These are phyloP conservation scores for Pythium rhizo-oryzae DNA, from an alignment of 352 stramenopile species.

Conservation along the genomic window DNA sequence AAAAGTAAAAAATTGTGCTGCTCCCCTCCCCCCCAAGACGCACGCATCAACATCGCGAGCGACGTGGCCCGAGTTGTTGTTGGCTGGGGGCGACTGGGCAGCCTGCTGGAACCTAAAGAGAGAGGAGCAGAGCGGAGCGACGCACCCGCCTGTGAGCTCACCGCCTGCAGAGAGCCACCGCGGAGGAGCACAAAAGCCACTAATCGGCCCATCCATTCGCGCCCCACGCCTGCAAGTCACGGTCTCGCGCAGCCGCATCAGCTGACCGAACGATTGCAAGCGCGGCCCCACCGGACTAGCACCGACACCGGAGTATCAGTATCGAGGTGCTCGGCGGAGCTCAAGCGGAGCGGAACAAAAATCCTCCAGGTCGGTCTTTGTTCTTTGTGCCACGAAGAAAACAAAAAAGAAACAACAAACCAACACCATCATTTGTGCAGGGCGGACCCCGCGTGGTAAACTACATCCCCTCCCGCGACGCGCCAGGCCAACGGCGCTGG, in stretches of 20 bases:
- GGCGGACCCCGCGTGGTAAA: not conserved
- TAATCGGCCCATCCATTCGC: not conserved
- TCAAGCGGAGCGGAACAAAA: not conserved
- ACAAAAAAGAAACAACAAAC: conserved; percentile 12
- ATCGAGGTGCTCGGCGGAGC: not conserved
- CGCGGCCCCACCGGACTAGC: too few species aligned
- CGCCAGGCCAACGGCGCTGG: too few species aligned
- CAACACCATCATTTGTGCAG: not conserved
- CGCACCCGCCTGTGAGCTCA: too few species aligned
- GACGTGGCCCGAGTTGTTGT: not conserved
- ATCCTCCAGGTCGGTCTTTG: not conserved
- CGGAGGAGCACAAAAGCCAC: too few species aligned
- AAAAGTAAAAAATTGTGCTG: not conserved
- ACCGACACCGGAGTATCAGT: too few species aligned
- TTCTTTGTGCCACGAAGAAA: not conserved
- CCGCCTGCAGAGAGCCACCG: not conserved
- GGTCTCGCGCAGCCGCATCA: not conserved
- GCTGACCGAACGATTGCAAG: not conserved
- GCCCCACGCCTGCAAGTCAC: not conserved
- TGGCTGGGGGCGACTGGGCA: conserved; percentile 4
- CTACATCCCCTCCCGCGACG: not conserved
- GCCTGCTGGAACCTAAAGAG: not conserved
- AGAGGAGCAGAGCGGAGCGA: conserved; percentile 3
- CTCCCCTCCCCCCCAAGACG: not conserved
- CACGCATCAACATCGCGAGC: not conserved